These are phyloP conservation scores for Magnolia sinica DNA, from an alignment of 164 flowering plant species.

Conservation along the genomic window DNA sequence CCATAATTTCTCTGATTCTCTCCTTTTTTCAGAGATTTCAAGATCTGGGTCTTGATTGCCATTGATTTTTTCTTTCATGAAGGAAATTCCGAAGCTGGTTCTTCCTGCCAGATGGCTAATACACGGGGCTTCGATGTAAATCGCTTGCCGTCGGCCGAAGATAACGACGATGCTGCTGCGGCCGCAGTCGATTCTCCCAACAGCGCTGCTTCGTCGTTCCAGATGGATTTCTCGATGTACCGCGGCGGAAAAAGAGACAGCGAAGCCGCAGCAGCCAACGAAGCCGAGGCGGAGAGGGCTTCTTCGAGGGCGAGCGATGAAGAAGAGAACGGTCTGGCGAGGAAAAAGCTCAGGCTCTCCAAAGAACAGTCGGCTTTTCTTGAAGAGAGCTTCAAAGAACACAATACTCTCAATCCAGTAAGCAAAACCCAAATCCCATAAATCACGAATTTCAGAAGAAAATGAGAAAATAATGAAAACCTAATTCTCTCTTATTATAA, in stretches of 20 bases:
- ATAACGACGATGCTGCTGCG: slow-evolving; percentile 41
- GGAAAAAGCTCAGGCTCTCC: slow-evolving; percentile 18
- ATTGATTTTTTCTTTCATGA: neutral
- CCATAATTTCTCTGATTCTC: neutral
- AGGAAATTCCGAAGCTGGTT: slow-evolving; percentile 34
- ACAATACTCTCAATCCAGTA: slow-evolving; percentile 21
- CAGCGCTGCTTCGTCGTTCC: slow-evolving; percentile 57
- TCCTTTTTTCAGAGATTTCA: neutral
- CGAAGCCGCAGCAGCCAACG: slow-evolving; percentile 27
- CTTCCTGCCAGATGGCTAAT: slow-evolving; percentile 19
- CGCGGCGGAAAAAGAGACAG: slow-evolving; percentile 30
- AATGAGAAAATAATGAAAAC: neutral
- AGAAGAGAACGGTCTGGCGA: slow-evolving; percentile 50
- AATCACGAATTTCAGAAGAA: neutral
- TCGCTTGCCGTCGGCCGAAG: slow-evolving; percentile 34
- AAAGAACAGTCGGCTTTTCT: slow-evolving; percentile 15
- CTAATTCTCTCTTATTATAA: neutral
- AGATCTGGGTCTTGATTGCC: neutral
- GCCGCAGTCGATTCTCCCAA: slow-evolving; percentile 58
- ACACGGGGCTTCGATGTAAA: slow-evolving; percentile 49
- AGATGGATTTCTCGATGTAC: slow-evolving; percentile 51
- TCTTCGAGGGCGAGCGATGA: slow-evolving; percentile 70
- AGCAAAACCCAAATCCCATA: slow-evolving; percentile 17
- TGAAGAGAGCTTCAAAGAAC: slow-evolving; percentile 18
- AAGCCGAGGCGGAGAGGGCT: slow-evolving; percentile 38